phyloP scores from a whole-genome alignment of 345 rosid species.

The Triadica sebifera region DNA sequence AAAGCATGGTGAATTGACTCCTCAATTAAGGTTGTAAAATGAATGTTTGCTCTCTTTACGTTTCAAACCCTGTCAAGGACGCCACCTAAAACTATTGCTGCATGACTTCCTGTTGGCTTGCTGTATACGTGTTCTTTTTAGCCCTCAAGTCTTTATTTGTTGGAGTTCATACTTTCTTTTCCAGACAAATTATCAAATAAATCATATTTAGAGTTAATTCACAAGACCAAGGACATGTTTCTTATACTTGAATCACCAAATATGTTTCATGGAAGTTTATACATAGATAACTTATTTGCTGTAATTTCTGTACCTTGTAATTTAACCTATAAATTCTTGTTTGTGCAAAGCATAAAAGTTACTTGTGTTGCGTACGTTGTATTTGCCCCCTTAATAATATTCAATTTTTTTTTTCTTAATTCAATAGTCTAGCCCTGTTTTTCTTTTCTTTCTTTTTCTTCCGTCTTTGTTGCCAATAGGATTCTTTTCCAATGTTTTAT shows the following conservation, averaged over 20 bases:
- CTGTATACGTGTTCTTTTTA: conserved; percentile 62
- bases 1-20: background rate
- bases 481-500: background rate
- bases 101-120: conserved; percentile 12
- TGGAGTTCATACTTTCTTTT: conserved; percentile 68
- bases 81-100: background rate
- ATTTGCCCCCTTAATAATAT: background rate
- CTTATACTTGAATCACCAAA: background rate
- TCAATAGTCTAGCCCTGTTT: background rate
- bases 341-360: background rate
- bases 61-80: background rate
- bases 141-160: conserved; percentile 77
- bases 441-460: background rate
- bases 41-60: background rate
- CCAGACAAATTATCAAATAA: conserved; percentile 56
- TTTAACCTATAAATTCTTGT: background rate
- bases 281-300: background rate
- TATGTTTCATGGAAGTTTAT: background rate
- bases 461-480: background rate
- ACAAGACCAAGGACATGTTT: conserved; percentile 4
- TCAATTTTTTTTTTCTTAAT: background rate
- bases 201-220: conserved; percentile 74
- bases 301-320: background rate
- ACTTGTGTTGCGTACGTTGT: background rate
- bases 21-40: background rate